Evolutionary conservation across 2,329 filamentous ascomycete genomes (phyloP).

Genomic region (Fusarium cyanostomum): DNA sequence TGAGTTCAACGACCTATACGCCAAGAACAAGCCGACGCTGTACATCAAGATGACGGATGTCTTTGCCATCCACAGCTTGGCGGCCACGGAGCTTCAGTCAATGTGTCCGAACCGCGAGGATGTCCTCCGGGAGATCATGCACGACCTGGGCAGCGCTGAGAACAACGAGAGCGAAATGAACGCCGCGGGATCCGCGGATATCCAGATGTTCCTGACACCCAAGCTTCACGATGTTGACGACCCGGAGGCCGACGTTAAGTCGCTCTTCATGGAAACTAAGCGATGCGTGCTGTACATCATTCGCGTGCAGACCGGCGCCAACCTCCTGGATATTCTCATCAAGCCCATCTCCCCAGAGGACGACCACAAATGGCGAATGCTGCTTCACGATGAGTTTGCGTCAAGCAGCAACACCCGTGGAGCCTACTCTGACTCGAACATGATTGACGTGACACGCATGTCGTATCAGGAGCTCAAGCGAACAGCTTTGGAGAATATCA

Average conservation of each 20-base stretch:
- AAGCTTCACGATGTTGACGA: constrained; percentile 92
- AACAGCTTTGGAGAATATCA: constrained; percentile 91
- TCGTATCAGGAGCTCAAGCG: constrained; percentile 92
- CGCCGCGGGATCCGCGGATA: constrained; percentile 85
- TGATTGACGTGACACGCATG: constrained; percentile 90
- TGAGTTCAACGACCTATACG: constrained; percentile 97
- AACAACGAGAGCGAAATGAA: constrained; percentile 94
- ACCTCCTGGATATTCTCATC: constrained; percentile 94
- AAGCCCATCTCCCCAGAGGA: constrained; percentile 89
- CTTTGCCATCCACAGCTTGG: constrained; percentile 91
- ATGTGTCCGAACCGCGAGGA: constrained; percentile 87
- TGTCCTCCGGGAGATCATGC: constrained; percentile 87
- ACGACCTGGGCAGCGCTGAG: constrained; percentile 94
- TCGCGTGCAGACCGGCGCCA: constrained; percentile 88
- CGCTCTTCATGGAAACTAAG: constrained; percentile 98
- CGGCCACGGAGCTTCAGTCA: constrained; percentile 79
- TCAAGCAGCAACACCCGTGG: constrained; percentile 75
- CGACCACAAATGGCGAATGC: constrained; percentile 83
- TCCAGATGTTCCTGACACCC: constrained; percentile 88
- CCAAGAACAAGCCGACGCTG: constrained; percentile 95
- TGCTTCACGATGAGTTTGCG: constrained; percentile 83
- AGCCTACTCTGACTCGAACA: constrained; percentile 89
- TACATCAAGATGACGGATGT: constrained; percentile 99
- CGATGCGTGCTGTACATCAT: constrained; percentile 98
- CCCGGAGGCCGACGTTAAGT: constrained; percentile 89